Base-by-base conservation (phyloP, 768 basidiomycete species). In the Phlegmacium glaucopus region DNA sequence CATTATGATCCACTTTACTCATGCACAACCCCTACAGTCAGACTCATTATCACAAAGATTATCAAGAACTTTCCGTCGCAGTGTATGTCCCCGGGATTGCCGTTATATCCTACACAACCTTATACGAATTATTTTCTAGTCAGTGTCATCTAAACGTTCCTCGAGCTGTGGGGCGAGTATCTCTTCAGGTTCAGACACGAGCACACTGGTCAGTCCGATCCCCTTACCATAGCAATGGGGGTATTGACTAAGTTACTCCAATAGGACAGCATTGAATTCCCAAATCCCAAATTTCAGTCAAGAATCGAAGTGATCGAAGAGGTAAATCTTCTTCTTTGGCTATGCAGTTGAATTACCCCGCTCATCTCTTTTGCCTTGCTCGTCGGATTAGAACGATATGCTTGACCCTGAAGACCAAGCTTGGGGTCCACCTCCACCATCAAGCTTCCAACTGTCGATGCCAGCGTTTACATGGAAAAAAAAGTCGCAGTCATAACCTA, bases 401-500 rank as follows among this genome's bases (percentile, higher is more conserved):
- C 59, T 73, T 8, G 65, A 64, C n/a, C 56, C 56, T 4, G 69
- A 76, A 42, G 64, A 75, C 47, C 61, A 61, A 42, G 71, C 75
- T 9, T 76, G 73, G 72, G 61, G 59, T 17, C 48, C 60, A 4
- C 61, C 59, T n/a, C 58, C 63, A 30, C 52, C 56, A 17, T 42
- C 52, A n/a, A 48, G 44, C 35, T 48, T 48, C 27, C 56, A 54
- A 37, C 57, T 55, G 59, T 29, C 45, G 18, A 27, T 60, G 32
- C 61, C 58, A 9, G 52, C 42, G 42, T 60, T 63, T 47, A 56
- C 61, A 30, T 56, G 60, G 42, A 55, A 52, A 48, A 10, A 10
- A 52, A 50, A 37, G 27, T 28, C 15, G 25, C 44, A 17, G 45
- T 16, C 39, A 29, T 18, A 18, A 17, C 16, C 12, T 39, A 39